Evolutionary conservation across 1,139 yeast genomes (phyloP).

Genomic region (Suhomyces yuchorum): DNA sequence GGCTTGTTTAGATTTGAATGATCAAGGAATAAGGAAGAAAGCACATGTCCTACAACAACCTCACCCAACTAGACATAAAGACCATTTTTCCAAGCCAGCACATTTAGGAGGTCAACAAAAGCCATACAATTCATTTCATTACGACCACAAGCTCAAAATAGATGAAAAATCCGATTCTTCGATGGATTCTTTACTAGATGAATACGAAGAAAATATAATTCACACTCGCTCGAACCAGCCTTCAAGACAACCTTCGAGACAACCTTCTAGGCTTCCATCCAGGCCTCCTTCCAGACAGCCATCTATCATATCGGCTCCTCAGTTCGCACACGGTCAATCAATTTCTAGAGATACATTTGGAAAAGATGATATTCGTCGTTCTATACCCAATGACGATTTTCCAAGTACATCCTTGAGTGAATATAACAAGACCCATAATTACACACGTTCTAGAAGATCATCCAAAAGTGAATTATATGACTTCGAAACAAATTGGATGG

Average conservation of each 20-base stretch:
- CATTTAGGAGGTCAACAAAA: not conserved
- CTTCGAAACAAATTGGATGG: conserved; percentile 50
- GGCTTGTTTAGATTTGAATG: conserved; percentile 33
- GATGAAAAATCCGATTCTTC: conserved; percentile 43
- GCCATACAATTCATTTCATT: not conserved
- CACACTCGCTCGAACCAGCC: conserved; percentile 20
- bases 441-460: conserved; percentile 35
- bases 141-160: conserved; percentile 1
- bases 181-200: conserved; percentile 55
- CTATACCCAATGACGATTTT: conserved; percentile 23
- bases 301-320: conserved; percentile 29
- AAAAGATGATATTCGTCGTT: conserved; percentile 7
- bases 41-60: conserved; percentile 21
- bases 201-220: conserved; percentile 48
- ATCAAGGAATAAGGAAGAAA: conserved; percentile 6
- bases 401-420: conserved; percentile 43
- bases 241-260: conserved; percentile 34
- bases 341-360: conserved; percentile 9
- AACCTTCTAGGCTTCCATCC: conserved; percentile 32
- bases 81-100: conserved; percentile 1
- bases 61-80: conserved; percentile 17
- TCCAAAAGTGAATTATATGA: conserved; percentile 46
- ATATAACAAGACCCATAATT: conserved; percentile 33
- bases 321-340: conserved; percentile 11
- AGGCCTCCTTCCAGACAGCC: conserved; percentile 33